These are phyloP conservation scores for Aspergillus hortae DNA, from an alignment of 2,329 filamentous ascomycete species.

Conservation along the genomic window DNA sequence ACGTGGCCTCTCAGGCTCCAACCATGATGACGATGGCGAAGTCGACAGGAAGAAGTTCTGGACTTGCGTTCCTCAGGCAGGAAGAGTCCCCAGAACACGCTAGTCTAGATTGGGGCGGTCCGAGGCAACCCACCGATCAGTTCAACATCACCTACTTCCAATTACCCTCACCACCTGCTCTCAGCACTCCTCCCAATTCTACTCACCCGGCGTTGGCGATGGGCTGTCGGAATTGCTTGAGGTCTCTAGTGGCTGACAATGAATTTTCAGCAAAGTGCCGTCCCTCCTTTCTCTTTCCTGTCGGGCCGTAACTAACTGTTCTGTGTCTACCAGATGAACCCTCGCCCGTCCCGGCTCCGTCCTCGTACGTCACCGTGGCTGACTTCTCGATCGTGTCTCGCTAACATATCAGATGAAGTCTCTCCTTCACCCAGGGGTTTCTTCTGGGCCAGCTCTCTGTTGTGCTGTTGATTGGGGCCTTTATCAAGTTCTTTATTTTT, in stretches of 20 bases:
- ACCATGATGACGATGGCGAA: not conserved
- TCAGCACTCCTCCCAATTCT: not conserved
- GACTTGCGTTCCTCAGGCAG: not conserved
- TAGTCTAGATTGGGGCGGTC: not conserved
- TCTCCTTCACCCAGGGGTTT: slow-evolving; percentile 91
- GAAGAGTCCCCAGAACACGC: not conserved
- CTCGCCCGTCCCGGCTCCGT: slow-evolving; percentile 31
- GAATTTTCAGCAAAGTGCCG: slow-evolving; percentile 30
- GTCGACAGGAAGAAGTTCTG: not conserved
- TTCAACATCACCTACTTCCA: not conserved
- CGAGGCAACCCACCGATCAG: not conserved
- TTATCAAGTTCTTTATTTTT: slow-evolving; percentile 99
- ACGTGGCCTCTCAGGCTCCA: not conserved
- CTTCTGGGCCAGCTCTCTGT: slow-evolving; percentile 91
- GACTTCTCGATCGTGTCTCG: not conserved
- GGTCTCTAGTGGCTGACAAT: slow-evolving; percentile 26
- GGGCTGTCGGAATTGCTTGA: slow-evolving; percentile 19
- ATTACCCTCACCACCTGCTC: not conserved
- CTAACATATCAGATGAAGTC: slow-evolving; percentile 44
- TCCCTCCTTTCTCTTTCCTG: not conserved
- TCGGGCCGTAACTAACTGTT: slow-evolving; percentile 13
- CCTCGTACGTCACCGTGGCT: slow-evolving; percentile 34
- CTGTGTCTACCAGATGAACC: slow-evolving; percentile 23
- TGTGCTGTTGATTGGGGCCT: slow-evolving; percentile 83
- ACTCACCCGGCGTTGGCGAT: slow-evolving; percentile 16